These are phyloP conservation scores for Picea sitchensis DNA, from an alignment of 75 land plant species.

Conservation along the genomic window DNA sequence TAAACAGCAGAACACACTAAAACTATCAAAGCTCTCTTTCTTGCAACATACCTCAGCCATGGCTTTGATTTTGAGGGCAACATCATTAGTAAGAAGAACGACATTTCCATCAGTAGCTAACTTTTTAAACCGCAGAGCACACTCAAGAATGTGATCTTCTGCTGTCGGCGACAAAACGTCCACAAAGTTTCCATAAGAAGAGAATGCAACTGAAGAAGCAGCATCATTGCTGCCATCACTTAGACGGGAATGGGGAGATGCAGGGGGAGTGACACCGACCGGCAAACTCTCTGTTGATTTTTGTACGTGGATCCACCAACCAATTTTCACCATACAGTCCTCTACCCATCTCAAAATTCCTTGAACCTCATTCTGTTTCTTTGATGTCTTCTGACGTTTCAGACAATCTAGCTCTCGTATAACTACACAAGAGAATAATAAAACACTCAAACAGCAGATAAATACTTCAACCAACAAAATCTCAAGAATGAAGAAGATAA, in stretches of 20 bases:
- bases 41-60: conserved; percentile 78
- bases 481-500: not conserved
- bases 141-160: conserved; percentile 88
- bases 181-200: conserved; percentile 24
- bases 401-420: conserved; percentile 76
- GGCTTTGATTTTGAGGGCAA: conserved; percentile 82
- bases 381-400: conserved; percentile 37
- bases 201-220: conserved; percentile 17
- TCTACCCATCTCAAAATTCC: conserved; percentile 76
- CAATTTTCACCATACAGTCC: conserved; percentile 68
- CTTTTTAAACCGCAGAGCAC: conserved; percentile 60
- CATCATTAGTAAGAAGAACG: conserved; percentile 70
- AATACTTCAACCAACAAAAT: not conserved
- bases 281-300: conserved; percentile 48
- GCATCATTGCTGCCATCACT: conserved; percentile 15
- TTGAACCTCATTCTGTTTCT: conserved; percentile 27
- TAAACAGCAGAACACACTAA: conserved; percentile 60
- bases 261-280: conserved; percentile 66
- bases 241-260: conserved; percentile 46
- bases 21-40: not conserved
- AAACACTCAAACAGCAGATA: not conserved
- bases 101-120: conserved; percentile 40
- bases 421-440: conserved; percentile 29
- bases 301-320: conserved; percentile 93
- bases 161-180: conserved; percentile 70